Conservation (phyloP, 1,284 basidiomycete genomes). For the Pyrrhoderma lamaoense region DNA sequence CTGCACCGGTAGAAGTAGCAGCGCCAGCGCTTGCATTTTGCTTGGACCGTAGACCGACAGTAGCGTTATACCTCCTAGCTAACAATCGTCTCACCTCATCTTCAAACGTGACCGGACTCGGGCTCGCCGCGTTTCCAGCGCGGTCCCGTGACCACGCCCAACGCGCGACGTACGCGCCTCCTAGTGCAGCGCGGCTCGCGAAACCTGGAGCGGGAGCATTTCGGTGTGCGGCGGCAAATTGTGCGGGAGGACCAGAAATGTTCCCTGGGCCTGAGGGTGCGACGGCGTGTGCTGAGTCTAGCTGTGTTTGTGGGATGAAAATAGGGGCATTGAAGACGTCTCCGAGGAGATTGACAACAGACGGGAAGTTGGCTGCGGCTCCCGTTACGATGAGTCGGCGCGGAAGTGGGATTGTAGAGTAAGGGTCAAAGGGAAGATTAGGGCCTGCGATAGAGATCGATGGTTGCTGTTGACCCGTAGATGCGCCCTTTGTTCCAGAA, state of each 20-base stretch:
- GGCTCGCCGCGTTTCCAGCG: slow-evolving; percentile 27
- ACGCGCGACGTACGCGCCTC: slow-evolving; percentile 66
- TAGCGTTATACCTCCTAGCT: slow-evolving; percentile 62
- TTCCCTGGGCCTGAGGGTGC: slow-evolving; percentile 23
- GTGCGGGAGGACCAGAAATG: slow-evolving; percentile 2
- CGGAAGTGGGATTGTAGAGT: slow-evolving; percentile 22
- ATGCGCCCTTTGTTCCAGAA: neutral
- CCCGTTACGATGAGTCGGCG: slow-evolving; percentile 44
- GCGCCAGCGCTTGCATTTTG: slow-evolving; percentile 1
- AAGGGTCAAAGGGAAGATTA: slow-evolving; percentile 23
- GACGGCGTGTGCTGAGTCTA: slow-evolving; percentile 62
- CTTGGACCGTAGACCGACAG: slow-evolving; percentile 35
- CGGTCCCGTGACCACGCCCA: slow-evolving; percentile 76
- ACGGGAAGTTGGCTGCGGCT: slow-evolving; percentile 75
- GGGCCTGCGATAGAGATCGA: neutral
- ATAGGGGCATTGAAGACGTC: slow-evolving; percentile 75
- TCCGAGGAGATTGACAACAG: slow-evolving; percentile 68
- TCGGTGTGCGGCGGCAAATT: slow-evolving; percentile 39
- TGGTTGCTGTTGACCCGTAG: neutral
- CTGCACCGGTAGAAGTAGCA: slow-evolving; percentile 30
- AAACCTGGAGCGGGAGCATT: slow-evolving; percentile 64
- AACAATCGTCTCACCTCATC: slow-evolving; percentile 66
- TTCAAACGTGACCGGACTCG: slow-evolving; percentile 58
- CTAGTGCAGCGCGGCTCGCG: slow-evolving; percentile 59
- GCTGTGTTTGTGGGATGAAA: slow-evolving; percentile 61